Percentiles rank a stretch among this genome's conserved stretches.
These are phyloP conservation scores for Coemansia sp. DNA, from an alignment of 192 early-diverging fungal species.

Conservation along the genomic window DNA sequence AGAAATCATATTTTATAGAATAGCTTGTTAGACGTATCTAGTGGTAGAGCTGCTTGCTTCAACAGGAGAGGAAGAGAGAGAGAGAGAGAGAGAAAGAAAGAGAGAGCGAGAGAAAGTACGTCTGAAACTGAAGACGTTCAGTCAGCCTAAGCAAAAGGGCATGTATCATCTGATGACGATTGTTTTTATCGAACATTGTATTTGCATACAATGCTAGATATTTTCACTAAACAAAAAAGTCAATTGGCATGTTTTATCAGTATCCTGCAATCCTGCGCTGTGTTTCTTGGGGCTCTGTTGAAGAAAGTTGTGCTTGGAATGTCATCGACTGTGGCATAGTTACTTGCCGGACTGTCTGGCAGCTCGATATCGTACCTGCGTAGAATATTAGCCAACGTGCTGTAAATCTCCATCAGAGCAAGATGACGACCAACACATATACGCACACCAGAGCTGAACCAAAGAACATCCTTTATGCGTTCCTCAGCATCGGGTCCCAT, in stretches of 20 bases:
- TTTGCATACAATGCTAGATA: no score
- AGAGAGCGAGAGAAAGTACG: background rate
- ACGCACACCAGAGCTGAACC: conserved; percentile 25
- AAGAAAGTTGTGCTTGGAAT: conserved; percentile 10
- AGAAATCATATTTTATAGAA: background rate
- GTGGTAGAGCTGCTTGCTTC: no score
- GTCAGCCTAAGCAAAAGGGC: no score
- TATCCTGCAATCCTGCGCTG: conserved; percentile 26
- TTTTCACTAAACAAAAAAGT: background rate
- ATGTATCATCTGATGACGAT: background rate
- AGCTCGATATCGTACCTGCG: conserved; percentile 26
- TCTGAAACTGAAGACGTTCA: no score
- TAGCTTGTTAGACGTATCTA: no score
- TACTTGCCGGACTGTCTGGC: background rate
- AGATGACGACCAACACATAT: conserved; percentile 34
- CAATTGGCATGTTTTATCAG: background rate
- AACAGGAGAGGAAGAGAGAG: no score
- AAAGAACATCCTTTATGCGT: conserved; percentile 18
- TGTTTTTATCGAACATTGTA: background rate
- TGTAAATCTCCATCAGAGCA: conserved; percentile 29
- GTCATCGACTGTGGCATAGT: background rate
- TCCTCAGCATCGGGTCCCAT: conserved; percentile 25
- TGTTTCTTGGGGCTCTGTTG: background rate
- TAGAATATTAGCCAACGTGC: conserved; percentile 23
- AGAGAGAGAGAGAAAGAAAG: background rate